Evolutionary conservation across 768 basidiomycete species (phyloP).

Genomic region (Phaffia tasmanica): DNA sequence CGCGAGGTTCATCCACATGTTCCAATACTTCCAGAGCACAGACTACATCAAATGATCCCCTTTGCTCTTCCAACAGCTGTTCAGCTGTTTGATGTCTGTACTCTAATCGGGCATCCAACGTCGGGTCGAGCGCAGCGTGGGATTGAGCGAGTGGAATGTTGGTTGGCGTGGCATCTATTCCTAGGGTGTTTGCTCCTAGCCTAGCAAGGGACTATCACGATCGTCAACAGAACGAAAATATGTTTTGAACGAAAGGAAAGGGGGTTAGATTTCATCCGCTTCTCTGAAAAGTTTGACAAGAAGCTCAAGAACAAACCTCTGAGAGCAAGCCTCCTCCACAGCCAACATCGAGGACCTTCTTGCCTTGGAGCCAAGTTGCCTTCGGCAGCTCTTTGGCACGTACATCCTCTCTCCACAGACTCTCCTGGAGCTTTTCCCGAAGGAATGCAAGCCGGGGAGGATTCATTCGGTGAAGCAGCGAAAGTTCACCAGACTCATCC

Average conservation of each 20-base stretch:
- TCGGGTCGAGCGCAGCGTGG: slow-evolving; percentile 69
- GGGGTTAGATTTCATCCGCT: background rate
- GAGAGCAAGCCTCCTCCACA: slow-evolving; percentile 91
- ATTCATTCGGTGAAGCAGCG: slow-evolving; percentile 86
- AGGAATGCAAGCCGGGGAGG: slow-evolving; percentile 75
- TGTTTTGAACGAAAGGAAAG: background rate
- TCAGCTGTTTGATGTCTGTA: slow-evolving; percentile 72
- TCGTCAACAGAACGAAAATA: background rate
- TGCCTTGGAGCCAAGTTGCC: slow-evolving; percentile 47
- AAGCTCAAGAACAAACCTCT: slow-evolving; percentile 49
- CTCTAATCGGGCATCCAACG: slow-evolving; percentile 44
- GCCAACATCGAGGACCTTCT: slow-evolving; percentile 76
- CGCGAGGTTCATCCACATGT: slow-evolving; percentile 84
- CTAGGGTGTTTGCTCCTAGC: slow-evolving; percentile 73
- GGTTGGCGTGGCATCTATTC: slow-evolving; percentile 79
- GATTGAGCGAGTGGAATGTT: slow-evolving; percentile 76
- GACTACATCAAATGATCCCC: slow-evolving; percentile 67
- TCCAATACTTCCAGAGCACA: slow-evolving; percentile 97
- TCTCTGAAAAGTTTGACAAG: background rate
- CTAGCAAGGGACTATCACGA: slow-evolving; percentile 62
- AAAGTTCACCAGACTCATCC: slow-evolving; percentile 86
- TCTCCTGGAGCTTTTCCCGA: slow-evolving; percentile 36
- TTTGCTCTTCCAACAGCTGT: slow-evolving; percentile 47
- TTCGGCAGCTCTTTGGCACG: slow-evolving; percentile 19
- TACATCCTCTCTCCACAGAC: slow-evolving; percentile 11